A percentile compares a stretch with the other conserved stretches of the same genome.
phyloP scores from a whole-genome alignment of 208 protist genomes.

The Strigomonas oncopelti region DNA sequence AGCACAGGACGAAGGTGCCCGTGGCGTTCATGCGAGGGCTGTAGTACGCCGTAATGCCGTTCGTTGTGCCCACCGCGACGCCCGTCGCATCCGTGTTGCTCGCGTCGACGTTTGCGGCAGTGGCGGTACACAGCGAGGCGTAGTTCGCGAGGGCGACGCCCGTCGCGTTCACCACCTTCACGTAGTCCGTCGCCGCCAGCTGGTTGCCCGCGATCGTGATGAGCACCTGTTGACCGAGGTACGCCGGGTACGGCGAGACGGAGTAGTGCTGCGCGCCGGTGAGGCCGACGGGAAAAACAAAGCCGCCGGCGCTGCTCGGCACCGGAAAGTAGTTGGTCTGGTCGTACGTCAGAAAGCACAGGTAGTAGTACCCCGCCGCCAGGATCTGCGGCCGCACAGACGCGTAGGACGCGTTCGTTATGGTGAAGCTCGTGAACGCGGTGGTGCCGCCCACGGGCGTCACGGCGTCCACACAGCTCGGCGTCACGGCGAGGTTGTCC shows the following conservation, averaged over 20 bases:
- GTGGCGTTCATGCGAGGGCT: slow-evolving; percentile 61
- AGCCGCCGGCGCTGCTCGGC: slow-evolving; percentile 63
- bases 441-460: slow-evolving; percentile 42
- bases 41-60: slow-evolving; percentile 54
- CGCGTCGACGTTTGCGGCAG: slow-evolving; percentile 63
- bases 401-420: slow-evolving; percentile 34
- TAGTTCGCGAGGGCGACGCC: slow-evolving; percentile 22
- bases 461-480: slow-evolving; percentile 38
- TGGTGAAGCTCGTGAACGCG: slow-evolving; percentile 67
- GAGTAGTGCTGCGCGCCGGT: slow-evolving; percentile 77
- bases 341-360: slow-evolving; percentile 79
- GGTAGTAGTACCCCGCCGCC: slow-evolving; percentile 64
- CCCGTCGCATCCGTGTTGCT: slow-evolving; percentile 31
- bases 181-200: slow-evolving; percentile 57
- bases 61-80: slow-evolving; percentile 37
- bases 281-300: slow-evolving; percentile 75
- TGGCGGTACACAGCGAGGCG: slow-evolving; percentile 35
- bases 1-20: slow-evolving; percentile 78
- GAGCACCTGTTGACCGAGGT: slow-evolving; percentile 63
- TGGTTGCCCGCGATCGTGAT: slow-evolving; percentile 70
- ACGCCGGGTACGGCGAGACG: slow-evolving; percentile 49
- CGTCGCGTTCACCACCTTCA: slow-evolving; percentile 61
- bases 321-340: slow-evolving; percentile 54
- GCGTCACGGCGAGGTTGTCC: slow-evolving; percentile 17
- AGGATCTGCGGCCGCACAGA: slow-evolving; percentile 52